Evolutionary conservation across 768 basidiomycete species (phyloP).

Genomic region (Leccinum pellstonianum): DNA sequence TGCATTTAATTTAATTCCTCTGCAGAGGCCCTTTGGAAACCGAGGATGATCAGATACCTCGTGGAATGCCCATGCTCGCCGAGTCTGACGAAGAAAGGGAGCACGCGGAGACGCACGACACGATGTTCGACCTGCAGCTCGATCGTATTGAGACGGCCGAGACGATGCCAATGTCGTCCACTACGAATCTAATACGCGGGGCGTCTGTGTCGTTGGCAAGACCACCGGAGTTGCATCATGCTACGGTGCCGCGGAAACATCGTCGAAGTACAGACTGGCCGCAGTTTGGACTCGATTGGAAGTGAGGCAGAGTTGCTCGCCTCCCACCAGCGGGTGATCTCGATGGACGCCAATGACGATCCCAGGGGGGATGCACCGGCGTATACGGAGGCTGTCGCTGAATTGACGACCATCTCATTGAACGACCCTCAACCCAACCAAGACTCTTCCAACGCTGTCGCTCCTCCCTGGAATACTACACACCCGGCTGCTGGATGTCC

Average conservation of each 20-base stretch:
- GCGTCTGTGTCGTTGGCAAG: slow-evolving; percentile 8
- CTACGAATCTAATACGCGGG: slow-evolving; percentile 22
- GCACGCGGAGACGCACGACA: neutral
- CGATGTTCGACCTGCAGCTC: slow-evolving; percentile 20
- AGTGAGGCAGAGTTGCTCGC: slow-evolving; percentile 24
- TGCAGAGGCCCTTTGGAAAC: slow-evolving; percentile 28
- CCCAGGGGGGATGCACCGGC: slow-evolving; percentile 65
- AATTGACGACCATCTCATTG: slow-evolving; percentile 13
- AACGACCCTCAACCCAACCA: slow-evolving; percentile 23
- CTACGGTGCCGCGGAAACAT: neutral
- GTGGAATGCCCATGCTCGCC: slow-evolving; percentile 16
- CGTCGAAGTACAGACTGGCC: slow-evolving; percentile 17
- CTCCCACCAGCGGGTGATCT: slow-evolving; percentile 16
- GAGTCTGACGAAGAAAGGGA: slow-evolving; percentile 27
- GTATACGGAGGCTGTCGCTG: slow-evolving; percentile 50
- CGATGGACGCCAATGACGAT: slow-evolving; percentile 24
- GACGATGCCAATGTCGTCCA: slow-evolving; percentile 21
- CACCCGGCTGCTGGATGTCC: slow-evolving; percentile 30
- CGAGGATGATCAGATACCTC: slow-evolving; percentile 15
- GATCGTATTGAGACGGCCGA: slow-evolving; percentile 27
- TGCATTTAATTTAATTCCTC: neutral
- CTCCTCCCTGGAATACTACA: neutral
- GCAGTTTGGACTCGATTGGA: slow-evolving; percentile 22
- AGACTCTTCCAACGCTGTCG: neutral
- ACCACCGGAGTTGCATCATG: slow-evolving; percentile 14